phyloP scores from a whole-genome alignment of 2,329 filamentous ascomycete genomes.

The Tolypocladium cylindrosporum region DNA sequence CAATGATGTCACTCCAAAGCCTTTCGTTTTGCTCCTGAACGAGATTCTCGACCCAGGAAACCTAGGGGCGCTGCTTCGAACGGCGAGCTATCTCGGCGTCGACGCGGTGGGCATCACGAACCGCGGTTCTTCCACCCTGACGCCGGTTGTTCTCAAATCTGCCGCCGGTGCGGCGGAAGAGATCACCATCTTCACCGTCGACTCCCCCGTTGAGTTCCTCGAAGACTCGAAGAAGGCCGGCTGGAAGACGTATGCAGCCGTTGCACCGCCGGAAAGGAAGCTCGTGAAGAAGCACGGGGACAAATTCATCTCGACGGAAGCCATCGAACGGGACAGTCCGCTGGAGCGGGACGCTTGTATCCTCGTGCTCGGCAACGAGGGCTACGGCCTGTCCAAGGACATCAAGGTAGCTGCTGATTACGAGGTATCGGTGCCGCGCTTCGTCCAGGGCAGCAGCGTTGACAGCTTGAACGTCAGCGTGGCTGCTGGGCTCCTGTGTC shows the following conservation, averaged over 20 bases:
- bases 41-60: slow-evolving; percentile 81
- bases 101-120: slow-evolving; percentile 72
- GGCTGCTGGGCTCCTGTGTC: slow-evolving; percentile 67
- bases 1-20: slow-evolving; percentile 35
- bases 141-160: slow-evolving; percentile 72
- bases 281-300: slow-evolving; percentile 20
- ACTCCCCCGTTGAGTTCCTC: slow-evolving; percentile 60
- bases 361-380: slow-evolving; percentile 76
- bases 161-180: slow-evolving; percentile 81
- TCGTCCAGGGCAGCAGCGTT: slow-evolving; percentile 44
- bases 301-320: slow-evolving; percentile 39
- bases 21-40: slow-evolving; percentile 65
- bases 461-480: slow-evolving; percentile 94
- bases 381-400: slow-evolving; percentile 56
- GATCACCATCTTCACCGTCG: slow-evolving; percentile 61
- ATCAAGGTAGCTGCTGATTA: slow-evolving; percentile 58
- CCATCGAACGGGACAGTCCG: slow-evolving; percentile 40
- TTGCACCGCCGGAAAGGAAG: slow-evolving; percentile 32
- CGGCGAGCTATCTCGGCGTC: slow-evolving; percentile 82
- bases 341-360: slow-evolving; percentile 57
- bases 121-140: slow-evolving; percentile 63
- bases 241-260: slow-evolving; percentile 79
- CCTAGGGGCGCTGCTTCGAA: slow-evolving; percentile 78
- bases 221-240: slow-evolving; percentile 55
- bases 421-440: slow-evolving; percentile 54